These are phyloP conservation scores for Hymenoscyphus fraxineus DNA, from an alignment of 2,329 filamentous ascomycete species.

Conservation along the genomic window DNA sequence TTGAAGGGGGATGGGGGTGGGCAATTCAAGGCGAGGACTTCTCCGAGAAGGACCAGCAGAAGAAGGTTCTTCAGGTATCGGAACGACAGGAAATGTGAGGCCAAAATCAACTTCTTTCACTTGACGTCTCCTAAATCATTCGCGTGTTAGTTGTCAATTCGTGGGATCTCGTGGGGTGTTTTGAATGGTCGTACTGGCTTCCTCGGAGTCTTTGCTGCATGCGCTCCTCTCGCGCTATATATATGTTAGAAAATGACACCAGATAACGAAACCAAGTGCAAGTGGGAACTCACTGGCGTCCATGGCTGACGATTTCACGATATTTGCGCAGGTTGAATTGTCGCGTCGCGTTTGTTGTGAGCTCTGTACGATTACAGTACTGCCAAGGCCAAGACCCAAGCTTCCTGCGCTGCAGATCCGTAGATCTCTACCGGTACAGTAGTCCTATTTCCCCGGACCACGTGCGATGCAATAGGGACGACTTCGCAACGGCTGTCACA, in stretches of 20 bases:
- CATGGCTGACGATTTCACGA: slow-evolving; percentile 11
- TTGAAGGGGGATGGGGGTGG: background rate
- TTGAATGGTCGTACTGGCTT: slow-evolving; percentile 48
- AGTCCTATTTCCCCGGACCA: no score
- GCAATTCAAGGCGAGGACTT: slow-evolving; percentile 14
- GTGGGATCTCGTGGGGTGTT: slow-evolving; percentile 1
- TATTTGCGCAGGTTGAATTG: background rate
- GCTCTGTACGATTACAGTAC: background rate
- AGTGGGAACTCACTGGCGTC: slow-evolving; percentile 17
- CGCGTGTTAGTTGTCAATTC: slow-evolving; percentile 5
- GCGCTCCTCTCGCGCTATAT: slow-evolving; percentile 54
- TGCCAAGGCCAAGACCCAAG: background rate
- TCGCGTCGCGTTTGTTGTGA: background rate
- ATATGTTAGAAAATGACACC: slow-evolving; percentile 14
- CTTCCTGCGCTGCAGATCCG: background rate
- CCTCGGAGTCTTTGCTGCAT: slow-evolving; percentile 63
- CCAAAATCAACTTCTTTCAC: slow-evolving; percentile 59
- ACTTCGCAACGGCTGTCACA: no score
- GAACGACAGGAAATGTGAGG: slow-evolving; percentile 44
- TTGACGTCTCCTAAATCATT: slow-evolving; percentile 47
- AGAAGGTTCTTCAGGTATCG: slow-evolving; percentile 11
- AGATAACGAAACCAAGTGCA: background rate
- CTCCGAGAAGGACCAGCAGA: slow-evolving; percentile 14
- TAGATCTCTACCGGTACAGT: no score
- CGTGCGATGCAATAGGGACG: no score